phyloP scores from a whole-genome alignment of 495 filamentous ascomycete species.

The Daldinia concentrica region DNA sequence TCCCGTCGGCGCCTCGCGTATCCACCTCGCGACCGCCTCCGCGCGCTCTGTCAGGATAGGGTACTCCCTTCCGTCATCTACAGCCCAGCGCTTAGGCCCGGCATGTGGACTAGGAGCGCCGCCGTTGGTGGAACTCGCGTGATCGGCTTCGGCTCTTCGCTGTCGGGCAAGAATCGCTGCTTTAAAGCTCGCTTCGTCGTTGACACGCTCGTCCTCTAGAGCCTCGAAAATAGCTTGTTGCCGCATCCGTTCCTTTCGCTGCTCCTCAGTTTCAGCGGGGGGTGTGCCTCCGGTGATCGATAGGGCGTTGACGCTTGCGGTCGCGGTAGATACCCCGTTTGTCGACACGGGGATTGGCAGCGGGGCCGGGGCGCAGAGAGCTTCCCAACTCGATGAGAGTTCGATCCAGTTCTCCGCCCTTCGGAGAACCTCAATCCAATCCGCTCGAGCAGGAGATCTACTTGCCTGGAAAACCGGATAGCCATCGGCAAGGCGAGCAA shows the following conservation, averaged over 20 bases:
- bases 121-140: slow-evolving; percentile 30
- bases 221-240: slow-evolving; percentile 72
- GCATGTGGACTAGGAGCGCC: slow-evolving; percentile 41
- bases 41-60: slow-evolving; percentile 75
- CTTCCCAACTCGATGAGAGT: slow-evolving; percentile 70
- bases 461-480: slow-evolving; percentile 81
- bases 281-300: slow-evolving; percentile 27
- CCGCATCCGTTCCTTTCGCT: slow-evolving; percentile 63
- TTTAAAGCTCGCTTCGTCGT: slow-evolving; percentile 70
- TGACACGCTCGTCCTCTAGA: slow-evolving; percentile 69
- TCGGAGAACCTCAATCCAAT: slow-evolving; percentile 81
- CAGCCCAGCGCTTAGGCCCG: slow-evolving; percentile 68
- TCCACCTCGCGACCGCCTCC: slow-evolving; percentile 72
- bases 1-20: slow-evolving; percentile 66
- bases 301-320: slow-evolving; percentile 31
- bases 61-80: slow-evolving; percentile 72
- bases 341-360: slow-evolving; percentile 56
- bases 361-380: slow-evolving; percentile 73
- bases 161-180: slow-evolving; percentile 68
- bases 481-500: slow-evolving; percentile 76
- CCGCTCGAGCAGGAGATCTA: slow-evolving; percentile 73
- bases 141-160: slow-evolving; percentile 56
- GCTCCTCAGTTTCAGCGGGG: slow-evolving; percentile 54
- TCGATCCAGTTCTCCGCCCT: slow-evolving; percentile 71
- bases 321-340: slow-evolving; percentile 30